These are phyloP conservation scores for Apiospora phragmitis DNA, from an alignment of 2,329 filamentous ascomycete genomes.

Conservation along the genomic window DNA sequence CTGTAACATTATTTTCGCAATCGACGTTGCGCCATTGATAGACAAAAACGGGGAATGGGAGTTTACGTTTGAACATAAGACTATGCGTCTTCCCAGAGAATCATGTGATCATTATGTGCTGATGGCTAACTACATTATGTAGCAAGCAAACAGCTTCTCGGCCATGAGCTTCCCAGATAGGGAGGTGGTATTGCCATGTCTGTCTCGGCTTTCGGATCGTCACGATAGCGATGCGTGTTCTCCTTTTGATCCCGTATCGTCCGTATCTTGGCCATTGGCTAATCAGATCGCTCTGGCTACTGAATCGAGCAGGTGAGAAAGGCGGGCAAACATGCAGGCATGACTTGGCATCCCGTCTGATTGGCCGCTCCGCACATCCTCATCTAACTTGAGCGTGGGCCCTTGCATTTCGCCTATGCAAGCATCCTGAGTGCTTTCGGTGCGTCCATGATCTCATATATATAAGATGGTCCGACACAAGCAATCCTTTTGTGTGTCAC, in stretches of 20 bases:
- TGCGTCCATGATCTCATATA: not conserved
- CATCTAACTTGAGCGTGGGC: not conserved
- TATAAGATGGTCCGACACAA: not conserved
- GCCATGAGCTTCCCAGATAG: not conserved
- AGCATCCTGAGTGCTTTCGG: not conserved
- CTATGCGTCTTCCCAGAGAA: not conserved
- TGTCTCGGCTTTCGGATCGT: not conserved
- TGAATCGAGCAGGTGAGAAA: constrained; percentile 5
- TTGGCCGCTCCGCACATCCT: not conserved
- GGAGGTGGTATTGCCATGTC: not conserved
- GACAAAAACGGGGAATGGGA: not conserved
- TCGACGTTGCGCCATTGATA: not conserved
- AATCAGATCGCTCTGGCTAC: not conserved
- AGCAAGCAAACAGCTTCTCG: not conserved
- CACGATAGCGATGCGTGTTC: not conserved
- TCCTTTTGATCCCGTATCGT: not conserved
- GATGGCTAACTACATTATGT: not conserved
- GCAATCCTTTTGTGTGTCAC: not conserved
- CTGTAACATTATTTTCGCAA: constrained; percentile 12
- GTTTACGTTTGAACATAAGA: not conserved
- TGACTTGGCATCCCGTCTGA: not conserved
- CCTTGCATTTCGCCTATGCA: not conserved
- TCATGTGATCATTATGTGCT: not conserved
- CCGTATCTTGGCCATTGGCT: not conserved
- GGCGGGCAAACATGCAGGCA: not conserved